phyloP scores from a whole-genome alignment of 2,329 filamentous ascomycete genomes.

The Talaromyces atroroseus region DNA sequence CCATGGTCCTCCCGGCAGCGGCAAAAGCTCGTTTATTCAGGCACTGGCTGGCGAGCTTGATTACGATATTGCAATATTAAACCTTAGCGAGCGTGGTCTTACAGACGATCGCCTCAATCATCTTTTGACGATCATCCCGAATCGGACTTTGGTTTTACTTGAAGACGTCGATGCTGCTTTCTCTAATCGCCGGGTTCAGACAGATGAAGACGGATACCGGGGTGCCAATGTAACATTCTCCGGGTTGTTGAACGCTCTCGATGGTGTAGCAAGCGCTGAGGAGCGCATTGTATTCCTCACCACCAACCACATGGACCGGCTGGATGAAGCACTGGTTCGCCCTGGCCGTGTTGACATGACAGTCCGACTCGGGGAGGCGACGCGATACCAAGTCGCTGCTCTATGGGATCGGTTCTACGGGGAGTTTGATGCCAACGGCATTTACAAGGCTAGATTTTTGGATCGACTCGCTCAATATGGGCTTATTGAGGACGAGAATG shows the following conservation, averaged over 20 bases:
- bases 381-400: conserved; percentile 71
- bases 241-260: conserved; percentile 75
- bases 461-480: conserved; percentile 62
- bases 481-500: conserved; percentile 57
- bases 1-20: conserved; percentile 83
- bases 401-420: conserved; percentile 97
- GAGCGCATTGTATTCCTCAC: conserved; percentile 92
- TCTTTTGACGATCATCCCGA: conserved; percentile 77
- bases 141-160: conserved; percentile 72
- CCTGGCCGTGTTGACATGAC: conserved; percentile 94
- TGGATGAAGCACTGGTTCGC: conserved; percentile 83
- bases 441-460: conserved; percentile 64
- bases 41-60: conserved; percentile 88
- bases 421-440: conserved; percentile 63
- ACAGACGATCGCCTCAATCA: conserved; percentile 86
- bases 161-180: conserved; percentile 93
- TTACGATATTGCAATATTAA: conserved; percentile 88
- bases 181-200: conserved; percentile 64
- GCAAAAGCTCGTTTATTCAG: conserved; percentile 94
- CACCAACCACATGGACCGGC: conserved; percentile 84
- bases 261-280: conserved; percentile 90
- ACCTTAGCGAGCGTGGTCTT: conserved; percentile 81
- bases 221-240: conserved; percentile 93
- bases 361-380: conserved; percentile 81
- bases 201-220: conserved; percentile 74